phyloP scores from a whole-genome alignment of 116 monocot genomes.

The Iris pallida region DNA sequence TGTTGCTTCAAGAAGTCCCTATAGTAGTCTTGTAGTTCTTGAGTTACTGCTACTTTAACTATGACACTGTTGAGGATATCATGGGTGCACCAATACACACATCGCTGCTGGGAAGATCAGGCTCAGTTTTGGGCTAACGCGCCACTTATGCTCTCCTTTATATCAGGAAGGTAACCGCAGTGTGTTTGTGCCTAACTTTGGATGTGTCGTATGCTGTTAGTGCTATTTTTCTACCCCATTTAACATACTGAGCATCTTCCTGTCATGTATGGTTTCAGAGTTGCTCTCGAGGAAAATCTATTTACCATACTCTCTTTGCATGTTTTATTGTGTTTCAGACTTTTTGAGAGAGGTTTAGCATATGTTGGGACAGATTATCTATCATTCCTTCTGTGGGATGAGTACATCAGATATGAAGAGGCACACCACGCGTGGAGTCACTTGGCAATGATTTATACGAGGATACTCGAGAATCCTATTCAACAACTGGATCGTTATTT shows the following conservation, averaged over 20 bases:
- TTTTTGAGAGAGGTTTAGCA: slow-evolving; percentile 96
- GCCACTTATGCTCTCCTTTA: slow-evolving; percentile 21
- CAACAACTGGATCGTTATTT: slow-evolving; percentile 97
- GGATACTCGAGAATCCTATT: slow-evolving; percentile 86
- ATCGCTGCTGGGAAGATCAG: slow-evolving; percentile 59
- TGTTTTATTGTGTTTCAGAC: slow-evolving; percentile 48
- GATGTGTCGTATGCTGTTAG: slow-evolving; percentile 35
- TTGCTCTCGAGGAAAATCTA: slow-evolving; percentile 1
- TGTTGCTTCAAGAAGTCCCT: not conserved
- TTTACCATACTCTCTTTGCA: slow-evolving; percentile 4
- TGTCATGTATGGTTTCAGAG: slow-evolving; percentile 20
- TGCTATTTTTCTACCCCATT: slow-evolving; percentile 6
- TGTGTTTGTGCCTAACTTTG: slow-evolving; percentile 16
- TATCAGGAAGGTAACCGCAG: slow-evolving; percentile 33
- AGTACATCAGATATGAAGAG: slow-evolving; percentile 96
- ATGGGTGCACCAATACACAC: slow-evolving; percentile 45
- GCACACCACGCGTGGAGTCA: slow-evolving; percentile 81
- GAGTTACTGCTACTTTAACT: slow-evolving; percentile 21
- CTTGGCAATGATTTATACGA: slow-evolving; percentile 87
- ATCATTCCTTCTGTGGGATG: slow-evolving; percentile 90
- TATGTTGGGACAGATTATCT: slow-evolving; percentile 97
- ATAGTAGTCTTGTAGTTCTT: not conserved
- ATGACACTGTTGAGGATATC: slow-evolving; percentile 41
- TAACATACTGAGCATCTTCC: slow-evolving; percentile 9
- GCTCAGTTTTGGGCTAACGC: slow-evolving; percentile 40